Percentiles rank a stretch among this genome's conserved stretches.
Evolutionary conservation across 2,329 filamentous ascomycete genomes (phyloP).

Genomic region (Domatiomyces globalis): DNA sequence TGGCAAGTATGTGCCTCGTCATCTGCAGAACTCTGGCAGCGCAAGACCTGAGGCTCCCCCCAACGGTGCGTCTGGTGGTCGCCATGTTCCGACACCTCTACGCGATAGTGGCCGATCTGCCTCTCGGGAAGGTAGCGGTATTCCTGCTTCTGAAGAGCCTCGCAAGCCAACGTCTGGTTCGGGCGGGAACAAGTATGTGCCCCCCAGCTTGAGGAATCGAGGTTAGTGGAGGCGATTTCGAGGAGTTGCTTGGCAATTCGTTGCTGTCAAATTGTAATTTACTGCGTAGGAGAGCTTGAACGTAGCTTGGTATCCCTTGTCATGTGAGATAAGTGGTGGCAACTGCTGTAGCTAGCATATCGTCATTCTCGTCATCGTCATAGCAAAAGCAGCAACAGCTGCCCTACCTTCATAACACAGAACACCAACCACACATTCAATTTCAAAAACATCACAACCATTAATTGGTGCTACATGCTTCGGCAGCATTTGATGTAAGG

Average conservation of each 20-base stretch:
- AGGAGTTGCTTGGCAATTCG: background rate
- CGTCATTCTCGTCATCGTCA: no score
- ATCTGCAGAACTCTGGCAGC: conserved; percentile 18
- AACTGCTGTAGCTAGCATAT: background rate
- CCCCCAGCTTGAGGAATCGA: conserved; percentile 15
- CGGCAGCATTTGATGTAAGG: no score
- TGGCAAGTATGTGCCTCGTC: conserved; percentile 25
- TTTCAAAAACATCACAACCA: no score
- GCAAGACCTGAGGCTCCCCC: conserved; percentile 18
- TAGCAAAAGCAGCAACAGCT: no score
- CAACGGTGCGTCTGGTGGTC: conserved; percentile 20
- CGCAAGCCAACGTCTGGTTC: conserved; percentile 11
- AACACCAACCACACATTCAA: no score
- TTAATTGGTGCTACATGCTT: no score
- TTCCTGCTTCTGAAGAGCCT: conserved; percentile 7
- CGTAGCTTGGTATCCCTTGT: background rate
- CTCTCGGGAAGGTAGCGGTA: conserved; percentile 11
- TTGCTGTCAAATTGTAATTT: background rate
- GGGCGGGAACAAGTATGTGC: conserved; percentile 13
- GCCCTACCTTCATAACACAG: no score
- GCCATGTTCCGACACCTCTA: conserved; percentile 22
- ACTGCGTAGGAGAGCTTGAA: background rate
- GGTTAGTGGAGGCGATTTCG: background rate
- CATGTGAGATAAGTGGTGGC: background rate
- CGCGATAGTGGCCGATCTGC: conserved; percentile 20